Evolutionary conservation across 139 green algal genomes (phyloP), one percentile per base, ranked within the genome.

Genomic region (Volvox africanus): DNA sequence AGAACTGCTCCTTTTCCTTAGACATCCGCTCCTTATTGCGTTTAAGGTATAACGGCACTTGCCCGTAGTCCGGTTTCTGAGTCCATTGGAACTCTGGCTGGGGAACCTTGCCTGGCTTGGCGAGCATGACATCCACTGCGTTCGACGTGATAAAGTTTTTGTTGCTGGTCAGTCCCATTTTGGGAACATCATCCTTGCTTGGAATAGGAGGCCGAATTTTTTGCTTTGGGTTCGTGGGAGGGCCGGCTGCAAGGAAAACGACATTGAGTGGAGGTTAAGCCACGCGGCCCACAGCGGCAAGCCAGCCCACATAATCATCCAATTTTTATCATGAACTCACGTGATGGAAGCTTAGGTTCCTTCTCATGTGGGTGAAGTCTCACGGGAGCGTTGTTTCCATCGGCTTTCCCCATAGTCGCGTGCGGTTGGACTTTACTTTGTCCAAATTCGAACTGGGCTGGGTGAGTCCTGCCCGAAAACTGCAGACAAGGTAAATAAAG

Each of bases 111-210:
- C 91, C 89, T 0, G 94, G 94, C 77, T 95, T 93, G 32, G 93
- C 68, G 0, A 97, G 81, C 69, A 98, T 98, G 61, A 92, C 94
- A 77, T 97, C 94, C 12, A 97, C 89, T 3, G 96, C 96, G 75
- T 98, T 99, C 6, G 91, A 92, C 0, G 94, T 96, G 85, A 98
- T 95, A 92, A 96, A 98, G 93, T 98, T 96, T 69, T 97, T 97
- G 86, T 95, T 94, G 93, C 92, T 97, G 50, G 92, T 92, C 18
- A 97, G 89, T 0, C 95, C 95, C 92, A 97, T 96, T 24, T 96
- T 65, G 0, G 96, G 96, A 76, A 77, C 71, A 33, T 99, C 96
- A 9, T 93, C 91, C 30, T 87, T 82, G 24, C n/a, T 88, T 19
- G 95, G 94, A 37, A 98, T 88, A 22, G 94, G 91, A 2, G 93